Evolutionary conservation across 805 yeast genomes (phyloP), one percentile per base, ranked within the genome.

Genomic region (Debaryomyces prosopidis): DNA sequence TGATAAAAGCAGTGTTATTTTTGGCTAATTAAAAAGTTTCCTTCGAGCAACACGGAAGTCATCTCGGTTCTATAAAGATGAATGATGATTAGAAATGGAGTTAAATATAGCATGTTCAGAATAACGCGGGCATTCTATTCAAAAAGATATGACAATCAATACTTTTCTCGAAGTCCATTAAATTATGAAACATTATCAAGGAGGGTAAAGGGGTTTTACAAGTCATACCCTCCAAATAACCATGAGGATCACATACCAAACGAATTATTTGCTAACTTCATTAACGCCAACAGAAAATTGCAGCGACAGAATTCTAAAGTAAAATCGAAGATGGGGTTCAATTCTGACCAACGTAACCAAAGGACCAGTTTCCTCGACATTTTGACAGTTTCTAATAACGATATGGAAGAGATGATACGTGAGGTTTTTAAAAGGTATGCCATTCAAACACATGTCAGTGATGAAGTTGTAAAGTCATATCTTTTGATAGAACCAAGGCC

Each of bases 121-220:
- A 12, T 30, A 4, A 5, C 16, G 11, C 33, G 33, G 33, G 33
- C 16, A 2, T 30, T 8, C 11, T 30, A 14, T 30, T 30, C 16
- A 6, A 30, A 11, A 30, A 14, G 33, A n/a, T 23, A 23, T 30
- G 5, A 14, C 11, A 11, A 3, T 7, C 4, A 12, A 3, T 30
- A 43, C 34, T 55, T 56, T 39, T 48, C 58, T 14, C 45, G 49
- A 27, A 37, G 37, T 4, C 69, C 69, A 6, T 49, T 63, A n/a
- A 65, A 59, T 41, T 57, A 53, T 44, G 66, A 64, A 43, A 58
- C 59, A 5, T 61, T 51, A 39, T 16, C 42, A n/a, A 51, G 50
- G 14, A 48, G 68, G 33, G 35, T 62, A 17, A 36, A 41, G 3
- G 26, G 30, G 17, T 47, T 54, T 17, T 31, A 45, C 8, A 31